Base-by-base conservation (phyloP, 1,284 basidiomycete species). In the Puccinia triticina region DNA sequence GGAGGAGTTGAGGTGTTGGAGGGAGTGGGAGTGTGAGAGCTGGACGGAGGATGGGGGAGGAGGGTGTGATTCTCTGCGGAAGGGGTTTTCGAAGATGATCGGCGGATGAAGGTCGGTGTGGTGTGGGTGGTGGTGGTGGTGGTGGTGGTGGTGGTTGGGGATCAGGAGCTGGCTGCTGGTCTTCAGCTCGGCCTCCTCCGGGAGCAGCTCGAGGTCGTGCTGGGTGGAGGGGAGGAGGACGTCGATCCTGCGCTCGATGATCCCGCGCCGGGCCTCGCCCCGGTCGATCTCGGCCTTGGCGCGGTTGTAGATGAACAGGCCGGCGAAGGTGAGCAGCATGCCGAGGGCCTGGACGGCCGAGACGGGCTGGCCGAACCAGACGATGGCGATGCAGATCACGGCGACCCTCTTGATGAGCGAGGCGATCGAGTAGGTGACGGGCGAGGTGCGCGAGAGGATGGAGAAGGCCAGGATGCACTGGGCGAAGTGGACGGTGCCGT, bases 381-480 rank as follows among this genome's bases (percentile, higher is more conserved):
- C 89, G 86, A 99, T 95, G 43, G 97, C 96, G 84, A 98, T 92
- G 88, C 95, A 95, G 86, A 99, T 99, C 85, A 99, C 97, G 67
- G 93, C 95, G 82, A 99, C 95, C 46, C 97, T 93, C 89, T 99
- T 99, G 89, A 98, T 92, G 85, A 99, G 91, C 16, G 94, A 96
- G 0, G 96, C 97, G 87, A 99, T 98, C 71, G 94, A 96, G 89
- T 99, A 99, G 0, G 97, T 99, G 83, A 99, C 97, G 8, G 96
- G 97, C 11, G 96, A 98, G 0, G 96, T 97, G 50, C 94, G 93
- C 1, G 94, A 92, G 37, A 99, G 91, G 85, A 99, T 95, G 85
- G 95, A 91, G 88, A 99, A 99, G 29, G 97, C 97, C 84, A 99
- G 93, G 86, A 99, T 92, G 89, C 95, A 98, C 88, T 99, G 97